Evolutionary conservation across 192 early-diverging fungal genomes (phyloP).

Genomic region (Coemansia sp.): DNA sequence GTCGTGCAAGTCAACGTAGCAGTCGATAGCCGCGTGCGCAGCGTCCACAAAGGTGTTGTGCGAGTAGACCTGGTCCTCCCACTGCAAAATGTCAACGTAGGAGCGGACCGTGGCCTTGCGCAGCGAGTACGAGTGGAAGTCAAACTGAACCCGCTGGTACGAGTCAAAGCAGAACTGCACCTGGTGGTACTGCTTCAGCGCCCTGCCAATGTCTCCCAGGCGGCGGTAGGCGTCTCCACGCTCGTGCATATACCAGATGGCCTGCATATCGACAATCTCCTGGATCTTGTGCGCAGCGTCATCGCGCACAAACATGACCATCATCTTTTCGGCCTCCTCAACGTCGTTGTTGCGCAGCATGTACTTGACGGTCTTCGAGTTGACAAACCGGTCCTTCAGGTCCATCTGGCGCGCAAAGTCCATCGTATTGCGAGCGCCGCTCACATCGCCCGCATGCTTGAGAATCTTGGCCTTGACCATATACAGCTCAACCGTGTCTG

Average conservation of each 20-base stretch:
- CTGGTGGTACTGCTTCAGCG: constrained; percentile 86
- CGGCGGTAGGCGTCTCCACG: constrained; percentile 69
- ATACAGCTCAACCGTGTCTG: constrained; percentile 85
- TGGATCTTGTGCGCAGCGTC: constrained; percentile 66
- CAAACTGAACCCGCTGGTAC: constrained; percentile 89
- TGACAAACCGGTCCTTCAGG: constrained; percentile 92
- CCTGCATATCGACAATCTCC: constrained; percentile 90
- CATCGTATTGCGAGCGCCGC: constrained; percentile 72
- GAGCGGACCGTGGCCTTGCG: constrained; percentile 86
- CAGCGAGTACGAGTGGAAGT: constrained; percentile 92
- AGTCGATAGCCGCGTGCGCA: constrained; percentile 69
- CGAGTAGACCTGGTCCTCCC: constrained; percentile 71
- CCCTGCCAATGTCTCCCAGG: constrained; percentile 68
- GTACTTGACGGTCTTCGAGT: constrained; percentile 92
- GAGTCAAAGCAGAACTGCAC: constrained; percentile 79
- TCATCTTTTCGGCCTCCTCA: constrained; percentile 82
- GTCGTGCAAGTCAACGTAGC: constrained; percentile 53
- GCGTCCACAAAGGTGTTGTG: constrained; percentile 73
- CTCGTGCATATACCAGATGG: constrained; percentile 85
- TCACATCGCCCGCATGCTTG: constrained; percentile 84
- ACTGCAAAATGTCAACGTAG: constrained; percentile 78
- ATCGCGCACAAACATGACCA: constrained; percentile 69
- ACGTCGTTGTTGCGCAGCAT: constrained; percentile 79
- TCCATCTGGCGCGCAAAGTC: constrained; percentile 86
- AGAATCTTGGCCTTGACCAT: constrained; percentile 93